Evolutionary conservation across 2,329 filamentous ascomycete genomes (phyloP).

Genomic region (Fusarium pseudograminearum): DNA sequence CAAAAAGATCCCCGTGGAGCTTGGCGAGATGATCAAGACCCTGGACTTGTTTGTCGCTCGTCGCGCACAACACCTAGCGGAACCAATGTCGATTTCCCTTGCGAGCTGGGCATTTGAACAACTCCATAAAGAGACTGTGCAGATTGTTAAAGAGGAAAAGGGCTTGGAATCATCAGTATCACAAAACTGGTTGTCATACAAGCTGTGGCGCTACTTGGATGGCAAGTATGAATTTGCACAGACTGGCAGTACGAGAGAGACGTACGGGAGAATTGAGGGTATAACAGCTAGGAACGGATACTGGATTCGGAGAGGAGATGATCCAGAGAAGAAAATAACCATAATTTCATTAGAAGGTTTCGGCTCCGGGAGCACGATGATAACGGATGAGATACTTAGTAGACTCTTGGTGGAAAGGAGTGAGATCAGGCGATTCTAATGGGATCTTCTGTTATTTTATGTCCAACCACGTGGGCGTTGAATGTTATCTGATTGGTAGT

Average conservation of each 20-base stretch:
- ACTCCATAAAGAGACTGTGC: background rate
- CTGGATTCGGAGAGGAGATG: background rate
- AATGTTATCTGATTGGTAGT: too few species aligned
- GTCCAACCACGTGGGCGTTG: too few species aligned
- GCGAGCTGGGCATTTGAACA: background rate
- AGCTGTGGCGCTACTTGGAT: background rate
- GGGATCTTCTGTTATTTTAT: too few species aligned
- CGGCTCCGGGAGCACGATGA: background rate
- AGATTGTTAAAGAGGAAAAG: accelerated
- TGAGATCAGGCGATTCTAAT: too few species aligned
- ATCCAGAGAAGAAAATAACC: accelerated
- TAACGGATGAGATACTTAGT: background rate
- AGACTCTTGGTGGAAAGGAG: too few species aligned
- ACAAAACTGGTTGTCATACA: accelerated
- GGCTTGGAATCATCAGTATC: accelerated
- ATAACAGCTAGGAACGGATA: background rate
- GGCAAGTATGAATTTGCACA: background rate
- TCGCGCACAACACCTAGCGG: background rate
- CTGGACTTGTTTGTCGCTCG: background rate
- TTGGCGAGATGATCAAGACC: background rate
- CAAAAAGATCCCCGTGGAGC: background rate
- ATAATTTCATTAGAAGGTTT: accelerated
- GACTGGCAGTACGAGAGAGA: too few species aligned
- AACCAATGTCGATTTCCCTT: background rate
- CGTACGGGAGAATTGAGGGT: background rate